A percentile compares a stretch with the other conserved stretches of the same genome.
Evolutionary conservation across 352 stramenopile species (phyloP).

Genomic region (Globisporangium paroecandrum): DNA sequence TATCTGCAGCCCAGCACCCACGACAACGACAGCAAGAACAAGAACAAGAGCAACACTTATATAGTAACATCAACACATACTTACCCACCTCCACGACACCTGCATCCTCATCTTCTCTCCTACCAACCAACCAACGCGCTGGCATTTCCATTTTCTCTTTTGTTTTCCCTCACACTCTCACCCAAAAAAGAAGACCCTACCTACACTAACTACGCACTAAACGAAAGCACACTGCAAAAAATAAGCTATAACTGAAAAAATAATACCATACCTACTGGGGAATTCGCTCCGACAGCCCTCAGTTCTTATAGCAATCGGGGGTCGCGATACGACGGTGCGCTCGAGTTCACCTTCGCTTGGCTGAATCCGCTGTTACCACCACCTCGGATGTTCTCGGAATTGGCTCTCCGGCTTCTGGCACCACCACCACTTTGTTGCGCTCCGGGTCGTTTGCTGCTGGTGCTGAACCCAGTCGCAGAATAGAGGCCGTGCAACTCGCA

Average conservation of each 20-base stretch:
- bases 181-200: background rate
- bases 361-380: conserved; percentile 4
- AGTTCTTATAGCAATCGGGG: background rate
- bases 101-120: background rate
- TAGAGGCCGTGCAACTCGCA: conserved; percentile 32
- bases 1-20: background rate
- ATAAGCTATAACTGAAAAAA: conserved; percentile 1
- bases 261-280: background rate
- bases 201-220: background rate
- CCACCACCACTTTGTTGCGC: background rate
- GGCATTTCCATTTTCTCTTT: background rate
- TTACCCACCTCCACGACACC: background rate
- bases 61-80: conserved; percentile 4
- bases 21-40: background rate
- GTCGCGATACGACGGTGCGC: background rate
- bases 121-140: background rate
- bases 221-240: background rate
- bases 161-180: background rate
- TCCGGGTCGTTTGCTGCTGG: background rate
- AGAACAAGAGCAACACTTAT: background rate
- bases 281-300: background rate
- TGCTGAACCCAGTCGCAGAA: background rate
- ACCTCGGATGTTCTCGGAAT: conserved; percentile 11
- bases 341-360: conserved; percentile 2
- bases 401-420: background rate